A percentile compares a stretch with the other conserved stretches of the same genome.
These are phyloP conservation scores for Neobulgaria alba DNA, from an alignment of 2,329 filamentous ascomycete genomes.

Conservation along the genomic window DNA sequence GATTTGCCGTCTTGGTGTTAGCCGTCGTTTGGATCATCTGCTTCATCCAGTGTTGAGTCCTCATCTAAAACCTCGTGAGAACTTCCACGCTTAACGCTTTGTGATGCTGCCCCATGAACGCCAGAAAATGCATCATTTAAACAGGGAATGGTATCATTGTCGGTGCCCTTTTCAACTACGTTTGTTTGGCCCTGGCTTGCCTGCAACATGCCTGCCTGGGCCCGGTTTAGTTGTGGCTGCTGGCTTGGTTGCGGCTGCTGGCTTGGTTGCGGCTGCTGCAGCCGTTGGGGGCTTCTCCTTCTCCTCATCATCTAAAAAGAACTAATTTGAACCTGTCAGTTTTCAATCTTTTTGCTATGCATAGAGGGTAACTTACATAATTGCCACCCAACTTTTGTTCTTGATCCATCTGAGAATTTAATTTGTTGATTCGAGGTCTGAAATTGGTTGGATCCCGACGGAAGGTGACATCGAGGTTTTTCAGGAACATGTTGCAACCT, in stretches of 20 bases:
- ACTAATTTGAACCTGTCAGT: conserved; percentile 41
- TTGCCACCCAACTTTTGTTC: conserved; percentile 93
- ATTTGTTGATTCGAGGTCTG: conserved; percentile 97
- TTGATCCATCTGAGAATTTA: conserved; percentile 89
- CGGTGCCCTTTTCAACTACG: conserved; percentile 52
- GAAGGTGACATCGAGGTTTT: conserved; percentile 97
- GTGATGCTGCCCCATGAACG: conserved; percentile 26
- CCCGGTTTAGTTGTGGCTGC: neutral
- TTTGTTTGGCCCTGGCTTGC: no score
- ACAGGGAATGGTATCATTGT: conserved; percentile 33
- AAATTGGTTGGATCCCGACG: conserved; percentile 93
- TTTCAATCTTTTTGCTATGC: neutral
- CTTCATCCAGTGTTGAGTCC: conserved; percentile 54
- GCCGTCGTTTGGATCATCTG: conserved; percentile 53
- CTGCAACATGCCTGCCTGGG: no score
- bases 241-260: conserved; percentile 1
- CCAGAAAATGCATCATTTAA: conserved; percentile 25
- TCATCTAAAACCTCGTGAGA: conserved; percentile 33
- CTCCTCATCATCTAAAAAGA: conserved; percentile 79
- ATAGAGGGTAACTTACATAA: conserved; percentile 53
- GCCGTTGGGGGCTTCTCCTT: neutral
- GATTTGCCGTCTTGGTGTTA: conserved; percentile 51
- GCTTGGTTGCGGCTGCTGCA: conserved; percentile 34
- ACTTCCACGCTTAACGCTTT: conserved; percentile 23
- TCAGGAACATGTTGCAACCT: conserved; percentile 89